Percentiles rank a stretch among this genome's conserved stretches.
phyloP scores from a whole-genome alignment of 2,329 filamentous ascomycete genomes.

The Pestalotiopsis sp. region DNA sequence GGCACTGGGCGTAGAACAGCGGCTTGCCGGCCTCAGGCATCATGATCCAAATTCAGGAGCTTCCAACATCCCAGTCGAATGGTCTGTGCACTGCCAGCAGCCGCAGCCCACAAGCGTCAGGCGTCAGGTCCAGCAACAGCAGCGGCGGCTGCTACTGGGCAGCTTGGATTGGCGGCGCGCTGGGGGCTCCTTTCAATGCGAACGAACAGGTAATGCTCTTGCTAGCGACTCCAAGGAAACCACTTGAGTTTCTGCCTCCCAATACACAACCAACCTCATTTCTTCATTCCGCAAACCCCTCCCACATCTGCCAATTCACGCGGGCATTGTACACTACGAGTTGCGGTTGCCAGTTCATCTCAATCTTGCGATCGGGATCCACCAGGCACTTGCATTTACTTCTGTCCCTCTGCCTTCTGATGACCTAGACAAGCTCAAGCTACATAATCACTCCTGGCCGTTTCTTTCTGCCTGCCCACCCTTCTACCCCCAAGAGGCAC shows the following conservation, averaged over 20 bases:
- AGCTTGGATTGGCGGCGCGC: background rate
- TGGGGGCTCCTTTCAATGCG: constrained; percentile 26
- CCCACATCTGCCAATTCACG: constrained; percentile 6
- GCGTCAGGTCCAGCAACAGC: constrained; percentile 8
- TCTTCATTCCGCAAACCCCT: constrained; percentile 11
- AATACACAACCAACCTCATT: constrained; percentile 18
- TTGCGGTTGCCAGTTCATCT: constrained; percentile 3
- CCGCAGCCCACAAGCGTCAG: constrained; percentile 12
- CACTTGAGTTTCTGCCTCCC: constrained; percentile 19
- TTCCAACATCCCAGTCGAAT: background rate
- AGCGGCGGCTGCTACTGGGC: background rate
- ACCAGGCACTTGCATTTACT: constrained; percentile 21
- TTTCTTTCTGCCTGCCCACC: constrained; percentile 16
- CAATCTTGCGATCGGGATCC: constrained; percentile 17
- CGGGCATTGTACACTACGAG: constrained; percentile 25
- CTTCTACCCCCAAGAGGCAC: background rate
- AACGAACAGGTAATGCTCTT: constrained; percentile 34
- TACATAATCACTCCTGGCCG: constrained; percentile 26
- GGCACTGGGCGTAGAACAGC: background rate
- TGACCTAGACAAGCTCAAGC: constrained; percentile 15
- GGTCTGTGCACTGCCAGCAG: constrained; percentile 16
- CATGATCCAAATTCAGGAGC: background rate
- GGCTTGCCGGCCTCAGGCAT: background rate
- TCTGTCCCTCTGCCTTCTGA: constrained; percentile 21
- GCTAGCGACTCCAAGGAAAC: constrained; percentile 24